Conservation (phyloP, 306 rosid genomes). For the Canavalia gladiata region DNA sequence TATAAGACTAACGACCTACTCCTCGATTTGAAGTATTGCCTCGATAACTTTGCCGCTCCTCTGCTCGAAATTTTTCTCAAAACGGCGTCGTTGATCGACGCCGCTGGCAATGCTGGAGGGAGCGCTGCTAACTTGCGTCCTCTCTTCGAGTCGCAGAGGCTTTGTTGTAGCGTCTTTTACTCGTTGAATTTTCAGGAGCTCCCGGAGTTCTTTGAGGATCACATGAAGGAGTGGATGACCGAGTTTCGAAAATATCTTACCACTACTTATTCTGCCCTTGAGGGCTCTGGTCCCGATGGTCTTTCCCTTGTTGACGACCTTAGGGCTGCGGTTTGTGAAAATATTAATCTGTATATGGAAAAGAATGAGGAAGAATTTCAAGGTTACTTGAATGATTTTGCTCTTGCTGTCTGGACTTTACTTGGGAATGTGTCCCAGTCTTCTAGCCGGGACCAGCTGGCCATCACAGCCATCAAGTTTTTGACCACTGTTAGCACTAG, state of each 20-base stretch:
- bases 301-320: conserved; percentile 77
- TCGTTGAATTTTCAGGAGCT: conserved; percentile 92
- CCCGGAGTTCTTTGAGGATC: conserved; percentile 97
- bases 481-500: conserved; percentile 94
- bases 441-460: conserved; percentile 80
- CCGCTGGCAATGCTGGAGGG: neutral
- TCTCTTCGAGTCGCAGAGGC: conserved; percentile 80
- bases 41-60: conserved; percentile 82
- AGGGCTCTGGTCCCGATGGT: conserved; percentile 72
- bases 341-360: conserved; percentile 91
- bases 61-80: conserved; percentile 75
- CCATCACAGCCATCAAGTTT: conserved; percentile 88
- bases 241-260: conserved; percentile 79
- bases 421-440: conserved; percentile 79
- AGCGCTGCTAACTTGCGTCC: conserved; percentile 54
- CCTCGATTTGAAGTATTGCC: conserved; percentile 88
- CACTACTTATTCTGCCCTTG: conserved; percentile 70
- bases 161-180: conserved; percentile 82
- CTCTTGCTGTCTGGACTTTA: conserved; percentile 83
- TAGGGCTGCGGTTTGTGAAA: conserved; percentile 90
- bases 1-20: conserved; percentile 79
- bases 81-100: conserved; percentile 74
- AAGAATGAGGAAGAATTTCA: conserved; percentile 97
- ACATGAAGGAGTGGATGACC: conserved; percentile 94
- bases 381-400: conserved; percentile 75